Evolutionary conservation across 2,329 filamentous ascomycete genomes (phyloP).

Genomic region (Paracorniculantispora psalliotae): DNA sequence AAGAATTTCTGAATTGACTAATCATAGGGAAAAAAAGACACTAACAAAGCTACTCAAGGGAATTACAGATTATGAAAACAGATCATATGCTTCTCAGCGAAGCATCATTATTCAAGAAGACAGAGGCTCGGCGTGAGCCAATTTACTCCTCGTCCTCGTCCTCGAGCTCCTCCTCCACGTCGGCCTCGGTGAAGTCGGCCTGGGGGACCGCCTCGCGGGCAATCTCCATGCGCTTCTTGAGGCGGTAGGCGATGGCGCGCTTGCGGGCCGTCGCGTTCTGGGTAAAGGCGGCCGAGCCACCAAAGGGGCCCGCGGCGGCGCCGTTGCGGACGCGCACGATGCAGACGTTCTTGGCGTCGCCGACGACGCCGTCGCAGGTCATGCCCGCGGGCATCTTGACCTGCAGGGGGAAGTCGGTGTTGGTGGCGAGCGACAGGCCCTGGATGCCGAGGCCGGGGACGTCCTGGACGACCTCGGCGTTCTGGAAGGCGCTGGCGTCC

Average conservation of each 20-base stretch:
- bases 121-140: neutral
- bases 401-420: slow-evolving; percentile 59
- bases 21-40: neutral
- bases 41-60: neutral
- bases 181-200: neutral
- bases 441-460: slow-evolving; percentile 53
- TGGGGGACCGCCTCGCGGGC: slow-evolving; percentile 15
- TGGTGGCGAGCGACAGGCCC: slow-evolving; percentile 54
- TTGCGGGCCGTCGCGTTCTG: slow-evolving; percentile 32
- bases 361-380: slow-evolving; percentile 58
- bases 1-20: neutral
- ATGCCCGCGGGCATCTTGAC: slow-evolving; percentile 64
- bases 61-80: slow-evolving; percentile 1
- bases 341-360: slow-evolving; percentile 58
- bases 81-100: neutral
- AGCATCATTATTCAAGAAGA: neutral
- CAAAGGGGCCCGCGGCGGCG: slow-evolving; percentile 60
- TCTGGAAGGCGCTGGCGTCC: slow-evolving; percentile 55
- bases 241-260: slow-evolving; percentile 8
- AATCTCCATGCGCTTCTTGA: slow-evolving; percentile 32
- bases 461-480: slow-evolving; percentile 53
- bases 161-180: slow-evolving; percentile 7
- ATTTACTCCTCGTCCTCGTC: neutral
- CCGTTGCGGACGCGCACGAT: slow-evolving; percentile 59
- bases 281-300: slow-evolving; percentile 62